Evolutionary conservation across 2,329 filamentous ascomycete genomes (phyloP).

Genomic region (Penicillium brasilianum): DNA sequence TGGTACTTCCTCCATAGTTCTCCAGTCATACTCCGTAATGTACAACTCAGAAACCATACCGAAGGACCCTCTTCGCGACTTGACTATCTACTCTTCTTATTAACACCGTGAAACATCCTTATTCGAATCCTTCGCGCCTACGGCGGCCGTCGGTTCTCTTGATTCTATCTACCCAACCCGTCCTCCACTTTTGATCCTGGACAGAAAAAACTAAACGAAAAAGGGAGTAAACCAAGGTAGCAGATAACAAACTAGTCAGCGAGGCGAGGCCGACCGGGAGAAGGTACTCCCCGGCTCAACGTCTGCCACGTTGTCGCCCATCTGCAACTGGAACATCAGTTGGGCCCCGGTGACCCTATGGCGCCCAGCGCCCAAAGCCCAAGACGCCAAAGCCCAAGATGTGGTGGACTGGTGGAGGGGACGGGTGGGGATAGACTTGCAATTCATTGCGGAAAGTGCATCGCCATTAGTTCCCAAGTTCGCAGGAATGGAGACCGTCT

Average conservation of each 20-base stretch:
- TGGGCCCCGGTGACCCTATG: conserved; percentile 24
- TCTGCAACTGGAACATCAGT: conserved; percentile 23
- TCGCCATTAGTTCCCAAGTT: background rate
- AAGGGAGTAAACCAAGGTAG: background rate
- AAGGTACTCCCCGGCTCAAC: conserved; percentile 13
- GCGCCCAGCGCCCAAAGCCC: conserved; percentile 24
- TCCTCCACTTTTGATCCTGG: background rate
- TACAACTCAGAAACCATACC: background rate
- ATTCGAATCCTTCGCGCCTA: conserved; percentile 22
- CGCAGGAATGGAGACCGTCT: no score
- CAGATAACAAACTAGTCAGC: background rate
- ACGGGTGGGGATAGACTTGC: background rate
- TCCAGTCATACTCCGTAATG: background rate
- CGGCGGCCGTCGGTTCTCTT: conserved; percentile 16
- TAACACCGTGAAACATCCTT: background rate
- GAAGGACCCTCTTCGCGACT: background rate
- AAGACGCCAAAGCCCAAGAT: background rate
- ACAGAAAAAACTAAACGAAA: background rate
- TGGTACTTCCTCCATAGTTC: background rate
- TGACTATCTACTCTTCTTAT: background rate
- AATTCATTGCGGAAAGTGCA: background rate
- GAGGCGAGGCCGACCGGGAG: background rate
- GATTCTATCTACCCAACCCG: background rate
- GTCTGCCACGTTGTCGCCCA: conserved; percentile 31
- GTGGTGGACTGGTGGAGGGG: background rate